Conservation (phyloP, 495 filamentous ascomycete species). For the Penicillium maclennaniae region DNA sequence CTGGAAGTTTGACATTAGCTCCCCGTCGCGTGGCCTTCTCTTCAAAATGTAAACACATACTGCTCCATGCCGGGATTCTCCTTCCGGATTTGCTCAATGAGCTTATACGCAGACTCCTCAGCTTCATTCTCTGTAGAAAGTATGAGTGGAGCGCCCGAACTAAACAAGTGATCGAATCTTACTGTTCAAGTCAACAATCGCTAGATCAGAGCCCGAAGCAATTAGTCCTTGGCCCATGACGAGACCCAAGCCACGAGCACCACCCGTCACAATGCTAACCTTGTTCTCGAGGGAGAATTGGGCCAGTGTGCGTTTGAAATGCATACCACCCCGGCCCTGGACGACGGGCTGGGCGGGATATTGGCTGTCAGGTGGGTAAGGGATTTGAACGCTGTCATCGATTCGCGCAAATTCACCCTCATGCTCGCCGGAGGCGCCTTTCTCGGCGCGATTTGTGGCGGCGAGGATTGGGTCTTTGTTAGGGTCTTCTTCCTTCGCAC, state of each 20-base stretch:
- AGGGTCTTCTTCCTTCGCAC: constrained; percentile 22
- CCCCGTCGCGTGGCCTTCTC: not conserved
- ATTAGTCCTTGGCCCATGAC: constrained; percentile 91
- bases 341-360: constrained; percentile 64
- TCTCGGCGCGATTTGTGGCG: constrained; percentile 32
- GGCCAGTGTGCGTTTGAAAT: constrained; percentile 67
- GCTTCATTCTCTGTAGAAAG: constrained; percentile 69
- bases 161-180: constrained; percentile 26
- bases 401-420: constrained; percentile 67
- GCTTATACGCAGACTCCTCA: constrained; percentile 63
- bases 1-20: constrained; percentile 30
- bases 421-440: constrained; percentile 28
- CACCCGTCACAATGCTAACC: constrained; percentile 78
- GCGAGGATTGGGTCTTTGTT: constrained; percentile 28
- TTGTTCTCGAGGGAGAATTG: constrained; percentile 77
- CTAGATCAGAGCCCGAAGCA: constrained; percentile 80
- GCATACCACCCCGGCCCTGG: constrained; percentile 65
- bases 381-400: constrained; percentile 68
- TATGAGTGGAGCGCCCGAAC: constrained; percentile 8
- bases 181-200: constrained; percentile 93
- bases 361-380: constrained; percentile 67
- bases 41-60: constrained; percentile 43
- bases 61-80: constrained; percentile 73
- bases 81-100: constrained; percentile 67
- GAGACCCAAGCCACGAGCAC: constrained; percentile 78